phyloP scores from a whole-genome alignment of 1,284 basidiomycete species.

The Apiotrichum mycotoxinovorans region DNA sequence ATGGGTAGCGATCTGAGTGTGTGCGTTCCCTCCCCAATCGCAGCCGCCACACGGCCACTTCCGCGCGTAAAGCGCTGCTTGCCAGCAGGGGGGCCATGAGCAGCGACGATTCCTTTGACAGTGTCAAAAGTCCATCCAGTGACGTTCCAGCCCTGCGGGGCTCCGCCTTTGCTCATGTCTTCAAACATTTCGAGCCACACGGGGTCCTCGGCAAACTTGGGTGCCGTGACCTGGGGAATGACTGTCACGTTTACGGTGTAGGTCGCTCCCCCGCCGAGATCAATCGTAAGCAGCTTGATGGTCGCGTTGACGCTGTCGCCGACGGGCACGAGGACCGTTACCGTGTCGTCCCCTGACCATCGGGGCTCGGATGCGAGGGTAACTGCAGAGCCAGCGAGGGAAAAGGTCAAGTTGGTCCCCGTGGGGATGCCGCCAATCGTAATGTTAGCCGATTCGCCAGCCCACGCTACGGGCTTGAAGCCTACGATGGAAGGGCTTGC shows the following conservation, averaged over 20 bases:
- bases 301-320: not conserved
- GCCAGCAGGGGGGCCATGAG: not conserved
- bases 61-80: constrained; percentile 2
- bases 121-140: constrained; percentile 3
- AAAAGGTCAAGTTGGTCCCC: not conserved
- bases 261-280: not conserved
- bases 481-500: not conserved
- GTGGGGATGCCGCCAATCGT: not conserved
- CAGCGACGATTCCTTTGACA: not conserved
- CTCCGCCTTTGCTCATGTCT: not conserved
- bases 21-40: not conserved
- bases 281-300: not conserved
- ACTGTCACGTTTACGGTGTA: constrained; percentile 3
- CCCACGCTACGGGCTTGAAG: constrained; percentile 4
- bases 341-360: not conserved
- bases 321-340: not conserved
- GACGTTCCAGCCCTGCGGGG: not conserved
- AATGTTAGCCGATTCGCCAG: not conserved
- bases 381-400: not conserved
- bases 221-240: not conserved
- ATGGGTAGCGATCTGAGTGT: not conserved
- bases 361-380: not conserved
- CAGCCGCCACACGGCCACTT: constrained; percentile 1
- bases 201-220: not conserved
- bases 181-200: constrained; percentile 8